These are phyloP conservation scores for Acarospora socialis DNA, from an alignment of 2,329 filamentous ascomycete species.

Conservation along the genomic window DNA sequence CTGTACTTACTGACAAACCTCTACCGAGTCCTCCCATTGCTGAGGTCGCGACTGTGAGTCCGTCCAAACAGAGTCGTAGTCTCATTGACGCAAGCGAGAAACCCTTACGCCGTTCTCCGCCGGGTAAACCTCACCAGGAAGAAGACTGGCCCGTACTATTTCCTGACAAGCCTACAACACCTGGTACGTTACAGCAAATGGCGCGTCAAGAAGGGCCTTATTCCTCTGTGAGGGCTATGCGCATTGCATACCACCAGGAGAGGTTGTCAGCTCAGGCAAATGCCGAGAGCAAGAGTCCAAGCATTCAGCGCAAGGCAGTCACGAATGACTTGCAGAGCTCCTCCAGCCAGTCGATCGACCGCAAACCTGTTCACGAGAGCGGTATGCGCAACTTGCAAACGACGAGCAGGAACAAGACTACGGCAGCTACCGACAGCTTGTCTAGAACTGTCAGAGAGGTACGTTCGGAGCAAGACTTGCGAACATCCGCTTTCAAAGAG, in stretches of 20 bases:
- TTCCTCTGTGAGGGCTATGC: too few relatives aligned
- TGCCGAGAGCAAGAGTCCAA: too few relatives aligned
- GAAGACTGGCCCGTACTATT: constrained; percentile 20
- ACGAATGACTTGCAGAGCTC: too few relatives aligned
- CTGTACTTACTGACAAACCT: constrained; percentile 17
- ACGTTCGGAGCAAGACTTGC: too few relatives aligned
- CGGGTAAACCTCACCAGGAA: constrained; percentile 3
- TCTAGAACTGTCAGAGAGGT: too few relatives aligned
- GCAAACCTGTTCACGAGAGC: too few relatives aligned
- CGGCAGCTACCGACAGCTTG: too few relatives aligned
- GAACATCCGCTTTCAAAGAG: too few relatives aligned
- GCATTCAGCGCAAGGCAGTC: too few relatives aligned
- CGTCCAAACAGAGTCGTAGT: constrained; percentile 13
- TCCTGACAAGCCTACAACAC: constrained; percentile 7
- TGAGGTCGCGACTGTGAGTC: constrained; percentile 13
- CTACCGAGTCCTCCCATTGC: constrained; percentile 19
- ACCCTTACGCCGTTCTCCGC: constrained; percentile 16
- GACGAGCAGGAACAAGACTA: too few relatives aligned
- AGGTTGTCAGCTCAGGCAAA: neutral
- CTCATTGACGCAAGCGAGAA: constrained; percentile 20
- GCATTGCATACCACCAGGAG: neutral
- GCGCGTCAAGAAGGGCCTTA: constrained; percentile 7
- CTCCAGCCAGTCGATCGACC: neutral
- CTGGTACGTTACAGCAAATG: constrained; percentile 9
- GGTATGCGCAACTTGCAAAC: too few relatives aligned